phyloP scores from a whole-genome alignment of 768 basidiomycete genomes.

The Lentinula edodes region DNA sequence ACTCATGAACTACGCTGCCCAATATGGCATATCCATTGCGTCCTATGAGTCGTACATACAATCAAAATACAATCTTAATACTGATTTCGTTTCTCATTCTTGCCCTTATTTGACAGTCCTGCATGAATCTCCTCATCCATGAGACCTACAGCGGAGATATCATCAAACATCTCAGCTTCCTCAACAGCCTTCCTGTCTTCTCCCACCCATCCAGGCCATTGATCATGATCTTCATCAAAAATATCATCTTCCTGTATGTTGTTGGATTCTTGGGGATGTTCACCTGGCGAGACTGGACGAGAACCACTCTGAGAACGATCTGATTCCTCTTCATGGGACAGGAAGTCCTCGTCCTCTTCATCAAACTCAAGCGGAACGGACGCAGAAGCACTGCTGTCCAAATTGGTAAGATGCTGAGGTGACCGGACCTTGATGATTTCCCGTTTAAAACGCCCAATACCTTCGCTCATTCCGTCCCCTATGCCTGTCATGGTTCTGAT shows the following conservation, averaged over 20 bases:
- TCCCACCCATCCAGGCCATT: conserved; percentile 39
- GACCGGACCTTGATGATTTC: conserved; percentile 51
- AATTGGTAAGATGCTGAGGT: conserved; percentile 27
- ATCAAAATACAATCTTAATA: conserved; percentile 3
- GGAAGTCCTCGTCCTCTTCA: conserved; percentile 64
- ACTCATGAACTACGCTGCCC: too few relatives aligned
- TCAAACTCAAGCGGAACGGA: conserved; percentile 54
- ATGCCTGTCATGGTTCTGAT: conserved; percentile 50
- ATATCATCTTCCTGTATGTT: conserved; percentile 12
- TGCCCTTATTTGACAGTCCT: background rate
- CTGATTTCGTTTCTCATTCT: conserved; percentile 3
- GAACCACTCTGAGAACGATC: conserved; percentile 20
- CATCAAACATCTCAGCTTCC: conserved; percentile 46
- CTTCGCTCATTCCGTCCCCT: conserved; percentile 53
- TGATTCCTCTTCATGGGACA: conserved; percentile 18
- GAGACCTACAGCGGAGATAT: conserved; percentile 36
- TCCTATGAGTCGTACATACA: background rate
- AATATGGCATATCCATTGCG: too few relatives aligned
- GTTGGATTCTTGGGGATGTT: conserved; percentile 22
- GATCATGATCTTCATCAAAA: conserved; percentile 14
- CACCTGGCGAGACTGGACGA: conserved; percentile 35
- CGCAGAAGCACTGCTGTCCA: conserved; percentile 20
- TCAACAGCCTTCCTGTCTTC: conserved; percentile 42
- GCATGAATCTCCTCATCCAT: conserved; percentile 30
- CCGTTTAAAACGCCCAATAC: conserved; percentile 52